These are phyloP conservation scores for Hypoxylon lienhwacheense DNA, from an alignment of 495 filamentous ascomycete species.

Conservation along the genomic window DNA sequence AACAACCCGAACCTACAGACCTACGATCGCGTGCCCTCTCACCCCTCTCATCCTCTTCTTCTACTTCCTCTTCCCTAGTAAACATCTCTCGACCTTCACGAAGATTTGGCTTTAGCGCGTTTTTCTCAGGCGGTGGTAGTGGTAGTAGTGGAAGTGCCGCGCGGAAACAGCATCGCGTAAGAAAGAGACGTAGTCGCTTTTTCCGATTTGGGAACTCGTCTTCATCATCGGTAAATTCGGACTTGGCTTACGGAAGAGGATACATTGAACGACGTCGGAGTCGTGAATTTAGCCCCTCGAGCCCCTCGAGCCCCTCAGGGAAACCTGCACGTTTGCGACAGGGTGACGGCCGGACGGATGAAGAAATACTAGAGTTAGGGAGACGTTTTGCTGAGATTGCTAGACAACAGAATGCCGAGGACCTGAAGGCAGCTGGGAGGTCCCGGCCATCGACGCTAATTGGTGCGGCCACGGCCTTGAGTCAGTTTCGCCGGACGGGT, in stretches of 20 bases:
- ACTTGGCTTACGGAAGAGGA: constrained; percentile 58
- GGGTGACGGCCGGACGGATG: constrained; percentile 50
- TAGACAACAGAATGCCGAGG: constrained; percentile 45
- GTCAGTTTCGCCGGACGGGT: constrained; percentile 41
- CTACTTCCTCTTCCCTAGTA: constrained; percentile 46
- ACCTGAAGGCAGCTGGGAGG: constrained; percentile 46
- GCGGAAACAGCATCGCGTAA: constrained; percentile 38
- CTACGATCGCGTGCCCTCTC: constrained; percentile 44
- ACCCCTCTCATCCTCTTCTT: constrained; percentile 49
- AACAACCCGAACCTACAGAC: constrained; percentile 28
- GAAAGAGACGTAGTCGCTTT: constrained; percentile 49
- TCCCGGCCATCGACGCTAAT: constrained; percentile 43
- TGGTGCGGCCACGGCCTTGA: constrained; percentile 43
- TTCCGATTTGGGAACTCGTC: constrained; percentile 52
- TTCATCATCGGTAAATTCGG: constrained; percentile 52
- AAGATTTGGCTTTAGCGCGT: constrained; percentile 47
- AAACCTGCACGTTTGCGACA: constrained; percentile 30
- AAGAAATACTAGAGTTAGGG: constrained; percentile 53
- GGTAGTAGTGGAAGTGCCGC: no score
- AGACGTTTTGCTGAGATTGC: constrained; percentile 51
- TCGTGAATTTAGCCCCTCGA: constrained; percentile 32
- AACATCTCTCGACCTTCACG: constrained; percentile 48
- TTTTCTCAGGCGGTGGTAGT: constrained; percentile 40
- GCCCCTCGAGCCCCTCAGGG: constrained; percentile 11
- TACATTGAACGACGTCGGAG: constrained; percentile 49